Percentiles rank a stretch among this genome's conserved stretches.
These are phyloP conservation scores for Starmerella powellii DNA, from an alignment of 805 yeast genomes.

Conservation along the genomic window DNA sequence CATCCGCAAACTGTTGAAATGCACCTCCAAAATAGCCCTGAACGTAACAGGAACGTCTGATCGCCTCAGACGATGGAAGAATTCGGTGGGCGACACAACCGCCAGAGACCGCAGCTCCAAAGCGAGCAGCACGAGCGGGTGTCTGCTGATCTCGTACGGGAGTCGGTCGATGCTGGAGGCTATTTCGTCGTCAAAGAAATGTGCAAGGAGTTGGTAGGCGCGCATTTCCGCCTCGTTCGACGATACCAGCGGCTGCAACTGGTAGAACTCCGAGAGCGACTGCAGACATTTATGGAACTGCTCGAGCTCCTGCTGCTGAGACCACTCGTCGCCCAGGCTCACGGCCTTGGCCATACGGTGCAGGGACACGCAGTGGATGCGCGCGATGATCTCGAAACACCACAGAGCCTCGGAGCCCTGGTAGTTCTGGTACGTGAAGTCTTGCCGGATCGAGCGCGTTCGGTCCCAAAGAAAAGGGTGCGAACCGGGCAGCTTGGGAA, in stretches of 20 bases:
- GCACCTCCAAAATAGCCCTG: conserved; percentile 65
- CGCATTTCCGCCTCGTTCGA: conserved; percentile 90
- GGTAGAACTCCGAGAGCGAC: conserved; percentile 73
- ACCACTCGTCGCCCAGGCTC: conserved; percentile 47
- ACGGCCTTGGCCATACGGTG: conserved; percentile 59
- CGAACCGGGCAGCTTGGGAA: conserved; percentile 62
- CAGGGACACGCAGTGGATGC: conserved; percentile 70
- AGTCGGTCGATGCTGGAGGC: conserved; percentile 62
- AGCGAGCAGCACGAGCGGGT: conserved; percentile 56
- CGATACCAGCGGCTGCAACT: conserved; percentile 39
- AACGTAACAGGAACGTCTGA: conserved; percentile 51
- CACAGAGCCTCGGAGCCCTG: conserved; percentile 88
- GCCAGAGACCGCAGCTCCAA: conserved; percentile 55
- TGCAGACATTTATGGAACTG: conserved; percentile 86
- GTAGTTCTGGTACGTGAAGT: conserved; percentile 88
- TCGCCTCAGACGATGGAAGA: conserved; percentile 46
- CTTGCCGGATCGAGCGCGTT: conserved; percentile 92
- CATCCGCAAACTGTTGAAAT: conserved; percentile 52
- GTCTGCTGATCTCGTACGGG: conserved; percentile 44
- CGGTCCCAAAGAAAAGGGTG: conserved; percentile 95
- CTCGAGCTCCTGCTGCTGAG: conserved; percentile 90
- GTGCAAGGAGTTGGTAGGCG: conserved; percentile 71
- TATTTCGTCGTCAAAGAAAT: conserved; percentile 70
- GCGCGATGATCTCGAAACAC: conserved; percentile 81
- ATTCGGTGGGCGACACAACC: conserved; percentile 36